Evolutionary conservation across 2,329 filamentous ascomycete genomes (phyloP), one percentile per base, ranked within the genome.

Genomic region (Pseudofabraea citricarpa): DNA sequence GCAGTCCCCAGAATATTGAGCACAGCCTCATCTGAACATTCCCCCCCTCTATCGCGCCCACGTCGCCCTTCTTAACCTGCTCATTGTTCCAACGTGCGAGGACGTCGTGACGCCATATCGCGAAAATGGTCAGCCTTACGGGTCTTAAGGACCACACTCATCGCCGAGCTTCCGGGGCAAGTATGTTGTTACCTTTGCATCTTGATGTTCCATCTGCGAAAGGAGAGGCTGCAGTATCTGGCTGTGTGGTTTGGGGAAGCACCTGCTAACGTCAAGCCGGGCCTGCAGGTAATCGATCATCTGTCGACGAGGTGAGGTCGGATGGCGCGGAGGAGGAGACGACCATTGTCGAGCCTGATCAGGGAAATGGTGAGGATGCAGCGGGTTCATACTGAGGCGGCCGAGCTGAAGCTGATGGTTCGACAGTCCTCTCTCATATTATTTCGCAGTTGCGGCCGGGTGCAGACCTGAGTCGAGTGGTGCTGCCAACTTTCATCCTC

Each of bases 371-470:
- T 95, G 69, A 64, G 83, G n/a, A n/a, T 65, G 44, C 19, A 31
- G n/a, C 39, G 33, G 13, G 43, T 45, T 55, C 43, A 56, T 51
- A 29, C 41, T 52, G 37, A n/a, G 21, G 33, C 43, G 33, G 35
- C 8, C n/a, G 19, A 27, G 46, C 45, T 35, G 40, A 32, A 20
- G 22, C 23, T 42, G 23, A 29, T 22, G 24, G 38, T 21, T 18
- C 18, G 42, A 23, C 61, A 95, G 93, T 98, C 60, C 85, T 98
- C 55, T 87, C 83, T 47, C 91, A 97, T 69, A 95, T 98, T 68
- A 97, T 98, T 62, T 95, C 90, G 41, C 93, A 98, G 70, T 76
- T 98, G 50, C 86, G 93, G 50, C 93, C 93, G 10, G 93, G 93
- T 53, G 93, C 93, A 58, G 93, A 98, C 65, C 74, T 98, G 56